Base-by-base conservation (phyloP, 176 grass and related monocot species). In the Aechmea fasciata region DNA sequence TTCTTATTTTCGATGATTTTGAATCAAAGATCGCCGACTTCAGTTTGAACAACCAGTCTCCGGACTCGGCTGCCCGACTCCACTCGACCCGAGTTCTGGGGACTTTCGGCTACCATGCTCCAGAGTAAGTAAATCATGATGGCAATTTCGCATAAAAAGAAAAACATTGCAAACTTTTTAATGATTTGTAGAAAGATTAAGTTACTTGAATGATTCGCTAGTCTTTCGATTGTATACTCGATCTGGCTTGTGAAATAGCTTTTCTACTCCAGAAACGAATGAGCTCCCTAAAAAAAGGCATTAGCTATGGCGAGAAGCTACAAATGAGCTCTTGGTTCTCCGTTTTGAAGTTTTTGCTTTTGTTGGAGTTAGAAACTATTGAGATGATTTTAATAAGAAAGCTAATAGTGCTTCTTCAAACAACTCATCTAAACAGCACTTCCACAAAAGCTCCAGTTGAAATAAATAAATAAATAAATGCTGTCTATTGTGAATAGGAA, bases 91-190 rank as follows among this genome's bases (percentile, higher is more conserved):
- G 85, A 6, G 85, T 83, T 49, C 65, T 87, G 0, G 81, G 85
- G 19, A 83, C 85, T 17, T 87, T 87, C 25, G 85, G 85, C 17
- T 87, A 87, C 57, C 85, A 87, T 54, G 85, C 85, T 9, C 85
- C 85, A 15, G 81, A 83, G 84, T 81, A 81, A 69, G 73, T 33
- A 49, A 2, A 41, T 52, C 55, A 61, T 7, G 9, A 26, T 51
- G 48, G 11, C 11, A 10, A 52, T 62, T 18, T 9, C 2, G 13
- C 47, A 9, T 13, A 61, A 19, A 61, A 22, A 17, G n/a, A 5
- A 61, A 61, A 59, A 61, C 55, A 61, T 18, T 18, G 7, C 55
- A 9, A 61, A 61, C 9, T 15, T 61, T 61, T 19, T 61, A 61
- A 61, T 73, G 13, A 14, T 41, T 4, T 51, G 13, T 71, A 23